A percentile compares a stretch with the other conserved stretches of the same genome.
phyloP scores from a whole-genome alignment of 495 filamentous ascomycete species.

The Thermothielavioides terrestris region DNA sequence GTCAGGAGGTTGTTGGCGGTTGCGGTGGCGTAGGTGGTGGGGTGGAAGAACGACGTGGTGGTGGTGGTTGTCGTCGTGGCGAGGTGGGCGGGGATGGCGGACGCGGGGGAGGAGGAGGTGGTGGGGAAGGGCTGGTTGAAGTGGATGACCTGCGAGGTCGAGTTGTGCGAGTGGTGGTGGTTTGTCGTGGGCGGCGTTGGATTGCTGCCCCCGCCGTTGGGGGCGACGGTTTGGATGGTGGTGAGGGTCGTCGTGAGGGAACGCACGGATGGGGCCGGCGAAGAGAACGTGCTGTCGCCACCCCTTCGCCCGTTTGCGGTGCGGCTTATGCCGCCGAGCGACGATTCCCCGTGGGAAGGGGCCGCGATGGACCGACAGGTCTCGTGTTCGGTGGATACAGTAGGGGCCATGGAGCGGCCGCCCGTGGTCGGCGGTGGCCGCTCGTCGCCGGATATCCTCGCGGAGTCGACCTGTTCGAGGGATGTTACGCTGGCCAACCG shows the following conservation, averaged over 20 bases:
- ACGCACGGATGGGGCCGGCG: constrained; percentile 81
- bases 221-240: constrained; percentile 82
- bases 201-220: constrained; percentile 50
- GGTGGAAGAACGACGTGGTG: constrained; percentile 43
- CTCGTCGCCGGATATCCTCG: constrained; percentile 50
- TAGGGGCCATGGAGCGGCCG: constrained; percentile 65
- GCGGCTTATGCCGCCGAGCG: constrained; percentile 50
- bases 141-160: constrained; percentile 51
- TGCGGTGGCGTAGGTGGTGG: constrained; percentile 75
- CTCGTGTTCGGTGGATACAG: constrained; percentile 71
- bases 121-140: constrained; percentile 89
- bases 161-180: constrained; percentile 27
- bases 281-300: constrained; percentile 85
- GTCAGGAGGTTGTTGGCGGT: constrained; percentile 88
- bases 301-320: constrained; percentile 60
- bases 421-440: constrained; percentile 50
- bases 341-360: constrained; percentile 64
- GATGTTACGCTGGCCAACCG: constrained; percentile 30
- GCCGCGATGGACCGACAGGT: constrained; percentile 64
- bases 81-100: constrained; percentile 74
- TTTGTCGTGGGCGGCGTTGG: constrained; percentile 37
- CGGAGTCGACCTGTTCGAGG: constrained; percentile 41
- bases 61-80: constrained; percentile 45
- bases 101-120: constrained; percentile 56
- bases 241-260: constrained; percentile 93